Percentiles rank a stretch among this genome's conserved stretches.
Evolutionary conservation across 192 early-diverging fungal species (phyloP).

Genomic region (Pecoramyces ruminantium): DNA sequence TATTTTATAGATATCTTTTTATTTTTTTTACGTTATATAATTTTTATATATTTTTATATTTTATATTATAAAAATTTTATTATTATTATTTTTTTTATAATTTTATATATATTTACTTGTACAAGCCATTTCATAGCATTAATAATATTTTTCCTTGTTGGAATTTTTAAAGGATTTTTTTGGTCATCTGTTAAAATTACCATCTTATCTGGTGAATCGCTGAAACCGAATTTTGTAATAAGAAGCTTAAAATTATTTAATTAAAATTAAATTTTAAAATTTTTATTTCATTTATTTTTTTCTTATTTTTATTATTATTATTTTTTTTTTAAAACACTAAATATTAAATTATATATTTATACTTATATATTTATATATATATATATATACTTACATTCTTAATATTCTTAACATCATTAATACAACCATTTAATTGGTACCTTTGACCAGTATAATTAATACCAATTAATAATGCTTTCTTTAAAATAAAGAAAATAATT

Average conservation of each 20-base stretch:
- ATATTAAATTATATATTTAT: too few species aligned
- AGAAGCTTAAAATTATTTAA: too few species aligned
- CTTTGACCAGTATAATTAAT: constrained; percentile 69
- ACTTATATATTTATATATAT: too few species aligned
- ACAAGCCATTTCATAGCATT: constrained; percentile 5
- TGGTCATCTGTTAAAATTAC: constrained; percentile 66
- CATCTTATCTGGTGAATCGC: constrained; percentile 33
- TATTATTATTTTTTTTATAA: too few species aligned
- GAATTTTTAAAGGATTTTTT: background rate
- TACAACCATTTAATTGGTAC: constrained; percentile 28
- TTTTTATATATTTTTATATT: too few species aligned
- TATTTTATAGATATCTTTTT: too few species aligned
- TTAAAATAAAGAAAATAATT: constrained; percentile 10
- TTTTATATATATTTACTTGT: background rate
- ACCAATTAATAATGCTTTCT: constrained; percentile 74
- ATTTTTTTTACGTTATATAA: too few species aligned
- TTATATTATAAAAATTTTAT: too few species aligned
- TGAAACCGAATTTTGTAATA: background rate
- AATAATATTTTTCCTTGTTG: constrained; percentile 1
- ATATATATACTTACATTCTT: background rate
- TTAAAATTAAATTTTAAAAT: too few species aligned
- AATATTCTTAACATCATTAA: constrained; percentile 18
- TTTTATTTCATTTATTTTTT: too few species aligned
- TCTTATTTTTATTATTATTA: too few species aligned
- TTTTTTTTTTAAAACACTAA: too few species aligned